phyloP scores from a whole-genome alignment of 2,329 filamentous ascomycete species.

The Fusarium sp. region DNA sequence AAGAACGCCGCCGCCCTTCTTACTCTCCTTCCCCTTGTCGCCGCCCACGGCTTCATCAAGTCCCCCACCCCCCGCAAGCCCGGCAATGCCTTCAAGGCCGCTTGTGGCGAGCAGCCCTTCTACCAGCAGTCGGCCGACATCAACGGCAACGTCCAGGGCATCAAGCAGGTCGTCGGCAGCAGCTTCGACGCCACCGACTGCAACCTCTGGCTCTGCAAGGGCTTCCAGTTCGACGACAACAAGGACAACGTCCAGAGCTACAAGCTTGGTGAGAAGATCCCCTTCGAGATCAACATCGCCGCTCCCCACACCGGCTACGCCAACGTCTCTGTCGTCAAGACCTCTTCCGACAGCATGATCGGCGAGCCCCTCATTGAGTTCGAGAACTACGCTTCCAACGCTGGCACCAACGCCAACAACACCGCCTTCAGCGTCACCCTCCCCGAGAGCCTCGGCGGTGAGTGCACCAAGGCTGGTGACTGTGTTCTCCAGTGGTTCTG shows the following conservation, averaged over 20 bases:
- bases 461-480: conserved; percentile 63
- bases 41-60: conserved; percentile 60
- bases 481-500: conserved; percentile 73
- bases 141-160: conserved; percentile 56
- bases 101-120: conserved; percentile 59
- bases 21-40: conserved; percentile 50
- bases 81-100: conserved; percentile 58
- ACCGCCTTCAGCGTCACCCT: conserved; percentile 67
- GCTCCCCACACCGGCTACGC: conserved; percentile 61
- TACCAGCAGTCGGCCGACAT: conserved; percentile 51
- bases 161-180: conserved; percentile 50
- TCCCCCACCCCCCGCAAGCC: conserved; percentile 57
- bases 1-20: conserved; percentile 42
- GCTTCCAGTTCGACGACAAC: conserved; percentile 62
- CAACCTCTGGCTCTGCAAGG: conserved; percentile 62
- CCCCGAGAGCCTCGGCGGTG: conserved; percentile 58
- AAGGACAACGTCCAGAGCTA: conserved; percentile 57
- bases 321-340: conserved; percentile 71
- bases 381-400: conserved; percentile 65
- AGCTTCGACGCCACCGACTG: conserved; percentile 47
- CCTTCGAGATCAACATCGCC: conserved; percentile 56
- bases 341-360: conserved; percentile 63
- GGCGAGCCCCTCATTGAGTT: conserved; percentile 67
- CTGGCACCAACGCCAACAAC: conserved; percentile 57
- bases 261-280: conserved; percentile 57